Evolutionary conservation across 352 stramenopile genomes (phyloP).

Genomic region (Phytophthora sp.): DNA sequence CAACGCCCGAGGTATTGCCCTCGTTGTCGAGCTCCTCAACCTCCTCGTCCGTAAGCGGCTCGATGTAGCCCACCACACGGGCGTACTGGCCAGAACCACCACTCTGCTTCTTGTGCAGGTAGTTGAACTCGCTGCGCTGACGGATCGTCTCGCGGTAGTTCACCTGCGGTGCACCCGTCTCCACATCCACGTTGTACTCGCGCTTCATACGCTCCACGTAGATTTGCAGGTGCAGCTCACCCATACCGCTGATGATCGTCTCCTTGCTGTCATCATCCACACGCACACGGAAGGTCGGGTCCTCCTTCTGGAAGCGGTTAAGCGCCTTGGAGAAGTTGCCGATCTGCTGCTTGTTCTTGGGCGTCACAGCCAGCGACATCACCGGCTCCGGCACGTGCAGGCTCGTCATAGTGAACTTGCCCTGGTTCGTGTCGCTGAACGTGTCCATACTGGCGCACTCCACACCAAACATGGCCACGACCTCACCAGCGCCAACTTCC

Average conservation of each 20-base stretch:
- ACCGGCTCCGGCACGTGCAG: conserved; percentile 99
- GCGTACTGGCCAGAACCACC: conserved; percentile 97
- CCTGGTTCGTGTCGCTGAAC: conserved; percentile 91
- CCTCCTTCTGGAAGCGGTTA: conserved; percentile 98
- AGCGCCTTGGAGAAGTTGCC: conserved; percentile 97
- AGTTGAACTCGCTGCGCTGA: conserved; percentile 96
- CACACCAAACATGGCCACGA: conserved; percentile 99
- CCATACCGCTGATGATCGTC: conserved; percentile 99
- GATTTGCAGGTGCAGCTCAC: conserved; percentile 98
- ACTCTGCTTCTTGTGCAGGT: conserved; percentile 99
- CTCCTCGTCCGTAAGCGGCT: conserved; percentile 92
- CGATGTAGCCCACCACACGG: conserved; percentile 97
- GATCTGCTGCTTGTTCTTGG: conserved; percentile 94
- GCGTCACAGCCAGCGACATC: conserved; percentile 98
- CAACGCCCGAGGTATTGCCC: conserved; percentile 59
- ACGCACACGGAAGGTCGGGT: conserved; percentile 97
- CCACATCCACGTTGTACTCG: conserved; percentile 97
- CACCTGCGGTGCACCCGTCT: conserved; percentile 94
- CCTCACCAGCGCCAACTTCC: conserved; percentile 93
- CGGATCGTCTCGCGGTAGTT: conserved; percentile 99
- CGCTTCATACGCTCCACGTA: conserved; percentile 99
- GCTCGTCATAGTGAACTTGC: conserved; percentile 94
- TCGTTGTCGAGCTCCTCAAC: conserved; percentile 55
- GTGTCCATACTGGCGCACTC: conserved; percentile 99
- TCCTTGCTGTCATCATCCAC: conserved; percentile 98